phyloP scores from a whole-genome alignment of 345 rosid species.

The Gynandropsis gynandra region DNA sequence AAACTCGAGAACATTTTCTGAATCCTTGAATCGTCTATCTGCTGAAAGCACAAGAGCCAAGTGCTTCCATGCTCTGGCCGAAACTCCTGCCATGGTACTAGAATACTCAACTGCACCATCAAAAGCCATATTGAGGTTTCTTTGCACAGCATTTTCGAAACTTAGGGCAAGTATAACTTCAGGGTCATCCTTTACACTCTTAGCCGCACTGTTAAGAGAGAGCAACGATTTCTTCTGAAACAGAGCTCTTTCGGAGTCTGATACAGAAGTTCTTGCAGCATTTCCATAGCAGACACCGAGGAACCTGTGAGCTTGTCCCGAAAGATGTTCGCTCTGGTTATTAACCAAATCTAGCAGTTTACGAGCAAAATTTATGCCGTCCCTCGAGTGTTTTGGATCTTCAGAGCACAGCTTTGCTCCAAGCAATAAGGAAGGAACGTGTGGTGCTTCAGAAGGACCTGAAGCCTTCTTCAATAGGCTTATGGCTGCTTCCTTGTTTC shows the following conservation, averaged over 20 bases:
- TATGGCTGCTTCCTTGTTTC: slow-evolving; percentile 58
- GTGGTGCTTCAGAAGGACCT: slow-evolving; percentile 59
- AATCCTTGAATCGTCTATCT: slow-evolving; percentile 62
- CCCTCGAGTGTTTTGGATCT: slow-evolving; percentile 49
- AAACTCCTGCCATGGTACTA: slow-evolving; percentile 42
- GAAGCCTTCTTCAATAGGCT: slow-evolving; percentile 61
- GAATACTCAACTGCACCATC: slow-evolving; percentile 54
- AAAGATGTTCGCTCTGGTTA: slow-evolving; percentile 41
- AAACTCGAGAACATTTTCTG: slow-evolving; percentile 58
- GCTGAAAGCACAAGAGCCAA: slow-evolving; percentile 66
- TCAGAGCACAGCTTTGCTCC: slow-evolving; percentile 80
- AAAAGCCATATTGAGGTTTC: slow-evolving; percentile 69
- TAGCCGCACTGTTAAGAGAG: slow-evolving; percentile 54
- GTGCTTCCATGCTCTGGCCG: slow-evolving; percentile 71
- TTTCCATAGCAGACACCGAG: slow-evolving; percentile 82
- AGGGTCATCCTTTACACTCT: slow-evolving; percentile 34
- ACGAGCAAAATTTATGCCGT: slow-evolving; percentile 58
- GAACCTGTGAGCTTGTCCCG: slow-evolving; percentile 53
- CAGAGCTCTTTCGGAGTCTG: slow-evolving; percentile 60
- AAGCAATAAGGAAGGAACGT: slow-evolving; percentile 48
- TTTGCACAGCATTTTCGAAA: slow-evolving; percentile 76
- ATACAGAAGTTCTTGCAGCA: slow-evolving; percentile 62
- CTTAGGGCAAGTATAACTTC: slow-evolving; percentile 47
- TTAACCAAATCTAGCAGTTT: slow-evolving; percentile 36
- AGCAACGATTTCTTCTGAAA: slow-evolving; percentile 54